phyloP scores from a whole-genome alignment of 352 stramenopile genomes.

The Blastocystis sp. region DNA sequence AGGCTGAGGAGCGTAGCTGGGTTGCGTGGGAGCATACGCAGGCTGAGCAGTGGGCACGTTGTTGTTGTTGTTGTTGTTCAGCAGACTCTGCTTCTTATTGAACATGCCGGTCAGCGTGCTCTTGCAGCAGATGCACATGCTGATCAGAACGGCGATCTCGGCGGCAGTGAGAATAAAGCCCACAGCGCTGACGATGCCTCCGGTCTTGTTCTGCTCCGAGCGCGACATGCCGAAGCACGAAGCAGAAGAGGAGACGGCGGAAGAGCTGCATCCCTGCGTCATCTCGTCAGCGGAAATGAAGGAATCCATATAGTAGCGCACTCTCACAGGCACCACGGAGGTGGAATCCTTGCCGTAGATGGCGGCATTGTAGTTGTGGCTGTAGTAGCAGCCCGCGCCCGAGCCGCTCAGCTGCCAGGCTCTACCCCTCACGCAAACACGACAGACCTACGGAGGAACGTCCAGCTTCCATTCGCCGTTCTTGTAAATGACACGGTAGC shows the following conservation, averaged over 20 bases:
- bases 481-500: background rate
- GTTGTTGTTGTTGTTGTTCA: background rate
- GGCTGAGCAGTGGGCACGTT: background rate
- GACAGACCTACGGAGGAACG: background rate
- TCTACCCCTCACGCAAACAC: background rate
- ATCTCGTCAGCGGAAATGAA: conserved; percentile 36
- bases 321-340: background rate
- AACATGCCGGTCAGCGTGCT: background rate
- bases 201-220: conserved; percentile 10
- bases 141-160: background rate
- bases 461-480: background rate
- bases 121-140: background rate
- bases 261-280: background rate
- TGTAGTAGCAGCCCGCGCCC: conserved; percentile 30
- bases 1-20: background rate
- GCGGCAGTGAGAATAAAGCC: background rate
- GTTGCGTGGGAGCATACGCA: background rate
- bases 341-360: background rate
- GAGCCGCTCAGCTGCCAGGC: background rate
- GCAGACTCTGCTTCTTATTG: background rate
- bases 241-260: background rate
- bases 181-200: background rate
- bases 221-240: conserved; percentile 34
- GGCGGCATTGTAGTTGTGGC: background rate
- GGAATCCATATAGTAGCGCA: conserved; percentile 25